These are phyloP conservation scores for Psilocybe cyanescens DNA, from an alignment of 768 basidiomycete genomes.

Conservation along the genomic window DNA sequence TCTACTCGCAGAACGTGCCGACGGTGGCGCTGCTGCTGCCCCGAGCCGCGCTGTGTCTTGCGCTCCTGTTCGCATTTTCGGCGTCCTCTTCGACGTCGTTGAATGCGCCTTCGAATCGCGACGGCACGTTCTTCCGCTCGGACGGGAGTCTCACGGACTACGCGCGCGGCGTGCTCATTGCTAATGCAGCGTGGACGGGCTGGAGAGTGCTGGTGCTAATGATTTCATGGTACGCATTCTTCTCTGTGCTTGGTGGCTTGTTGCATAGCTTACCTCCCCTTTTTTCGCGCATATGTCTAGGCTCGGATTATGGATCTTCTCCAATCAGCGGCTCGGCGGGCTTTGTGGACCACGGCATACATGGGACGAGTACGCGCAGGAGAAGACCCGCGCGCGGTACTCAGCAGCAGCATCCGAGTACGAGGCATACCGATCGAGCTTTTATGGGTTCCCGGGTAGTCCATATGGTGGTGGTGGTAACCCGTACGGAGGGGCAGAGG, in stretches of 20 bases:
- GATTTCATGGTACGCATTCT: conserved; percentile 61
- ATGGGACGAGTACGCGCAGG: conserved; percentile 82
- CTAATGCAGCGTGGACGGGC: conserved; percentile 82
- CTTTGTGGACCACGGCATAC: conserved; percentile 81
- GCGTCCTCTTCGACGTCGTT: conserved; percentile 9
- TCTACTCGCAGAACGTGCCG: conserved; percentile 84
- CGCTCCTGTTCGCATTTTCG: conserved; percentile 58
- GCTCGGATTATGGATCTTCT: conserved; percentile 80
- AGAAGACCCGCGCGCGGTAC: conserved; percentile 57
- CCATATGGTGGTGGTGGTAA: neutral
- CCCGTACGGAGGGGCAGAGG: neutral
- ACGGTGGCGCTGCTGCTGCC: conserved; percentile 84
- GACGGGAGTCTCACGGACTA: conserved; percentile 76
- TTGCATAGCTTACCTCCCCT: conserved; percentile 1
- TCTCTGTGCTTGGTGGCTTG: neutral
- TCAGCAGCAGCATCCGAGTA: conserved; percentile 50
- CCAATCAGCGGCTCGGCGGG: conserved; percentile 79
- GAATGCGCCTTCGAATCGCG: conserved; percentile 41
- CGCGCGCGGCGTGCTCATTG: conserved; percentile 76
- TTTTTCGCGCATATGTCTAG: conserved; percentile 36
- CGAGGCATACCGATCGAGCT: conserved; percentile 23
- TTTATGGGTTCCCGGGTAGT: conserved; percentile 10
- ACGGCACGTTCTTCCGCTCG: conserved; percentile 72
- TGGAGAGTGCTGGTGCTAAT: conserved; percentile 76
- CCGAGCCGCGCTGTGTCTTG: conserved; percentile 75